Base-by-base conservation (phyloP, 805 yeast genomes). In the Nakazawaea siamensis region DNA sequence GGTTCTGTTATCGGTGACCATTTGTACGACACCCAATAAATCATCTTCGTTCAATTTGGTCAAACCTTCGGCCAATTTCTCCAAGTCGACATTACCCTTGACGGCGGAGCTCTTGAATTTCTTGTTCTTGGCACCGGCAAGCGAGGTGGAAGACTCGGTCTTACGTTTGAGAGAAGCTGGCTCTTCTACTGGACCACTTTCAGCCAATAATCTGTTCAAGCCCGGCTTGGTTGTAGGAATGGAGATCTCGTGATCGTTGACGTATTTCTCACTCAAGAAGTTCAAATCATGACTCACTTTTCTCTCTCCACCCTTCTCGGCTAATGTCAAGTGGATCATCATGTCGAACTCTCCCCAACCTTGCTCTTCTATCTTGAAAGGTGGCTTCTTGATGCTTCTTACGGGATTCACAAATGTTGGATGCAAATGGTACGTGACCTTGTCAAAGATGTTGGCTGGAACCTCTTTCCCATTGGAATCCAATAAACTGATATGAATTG, bases 341-440 rank as follows among this genome's bases (percentile, higher is more conserved):
- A 92, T 70, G 52, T 88, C 96, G 51, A 90, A 90, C 46, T 90
- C 97, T 55, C 97, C 98, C 97, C 98, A 90, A 34, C 98, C 98
- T 62, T 85, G 80, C 57, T 90, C 98, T 50, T 76, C 83, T 38
- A 90, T 80, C 51, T 62, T 72, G 61, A 88, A 90, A 9, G 98
- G 98, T 8, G 82, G 73, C 50, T 78, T 79, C 51, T 82, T 84
- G 52, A 86, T 56, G 10, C 80, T 67, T 55, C 97, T 73, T 43
- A 73, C 79, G 9, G 97, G 97, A 55, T 87, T 87, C 33, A 75
- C 76, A 61, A 90, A 90, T 8, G 97, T 92, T 33, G 97, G 97
- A 63, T 90, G 98, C 44, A 92, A 70, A 47, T 86, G 80, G 57
- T 90, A 90, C 4, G 94, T 87, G 35, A 87, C 96, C 58, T 82